Conservation (phyloP, 202 grass and related monocot genomes). For the Zizania palustris region DNA sequence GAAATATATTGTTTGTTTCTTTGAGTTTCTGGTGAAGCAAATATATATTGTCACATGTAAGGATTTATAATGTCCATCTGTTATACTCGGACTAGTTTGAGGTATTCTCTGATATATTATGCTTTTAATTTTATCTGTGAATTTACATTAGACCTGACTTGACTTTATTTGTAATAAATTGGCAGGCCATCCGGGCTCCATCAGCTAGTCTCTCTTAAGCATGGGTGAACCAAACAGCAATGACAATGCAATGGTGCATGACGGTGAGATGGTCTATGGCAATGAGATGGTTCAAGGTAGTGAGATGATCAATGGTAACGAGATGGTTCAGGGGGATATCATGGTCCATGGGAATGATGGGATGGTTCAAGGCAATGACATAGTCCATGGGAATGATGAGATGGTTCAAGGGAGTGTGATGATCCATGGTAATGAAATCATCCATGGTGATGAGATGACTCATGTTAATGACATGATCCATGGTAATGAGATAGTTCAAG, state of each 20-base stretch:
- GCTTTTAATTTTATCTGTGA: background rate
- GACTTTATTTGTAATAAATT: background rate
- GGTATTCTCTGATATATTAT: background rate
- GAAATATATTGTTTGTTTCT: background rate
- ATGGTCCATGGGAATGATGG: background rate
- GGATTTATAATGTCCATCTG: background rate
- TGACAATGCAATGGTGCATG: background rate
- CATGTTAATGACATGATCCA: slow-evolving; percentile 1
- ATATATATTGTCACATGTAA: background rate
- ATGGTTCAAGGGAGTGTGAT: slow-evolving; percentile 14
- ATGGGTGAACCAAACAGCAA: slow-evolving; percentile 5
- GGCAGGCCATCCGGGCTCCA: background rate
- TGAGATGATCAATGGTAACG: background rate
- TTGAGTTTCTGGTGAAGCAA: background rate
- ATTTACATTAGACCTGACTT: background rate
- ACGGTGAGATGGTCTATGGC: background rate
- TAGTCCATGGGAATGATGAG: background rate
- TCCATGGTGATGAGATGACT: background rate
- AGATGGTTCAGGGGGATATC: slow-evolving; percentile 12
- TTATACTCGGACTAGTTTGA: background rate
- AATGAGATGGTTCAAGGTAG: background rate
- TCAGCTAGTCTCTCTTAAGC: background rate
- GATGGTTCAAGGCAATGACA: background rate
- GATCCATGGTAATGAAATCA: slow-evolving; percentile 3
- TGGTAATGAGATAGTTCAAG: slow-evolving; percentile 11